Base-by-base conservation (phyloP, 106 monocot genomes). In the Narthecium ossifragum region DNA sequence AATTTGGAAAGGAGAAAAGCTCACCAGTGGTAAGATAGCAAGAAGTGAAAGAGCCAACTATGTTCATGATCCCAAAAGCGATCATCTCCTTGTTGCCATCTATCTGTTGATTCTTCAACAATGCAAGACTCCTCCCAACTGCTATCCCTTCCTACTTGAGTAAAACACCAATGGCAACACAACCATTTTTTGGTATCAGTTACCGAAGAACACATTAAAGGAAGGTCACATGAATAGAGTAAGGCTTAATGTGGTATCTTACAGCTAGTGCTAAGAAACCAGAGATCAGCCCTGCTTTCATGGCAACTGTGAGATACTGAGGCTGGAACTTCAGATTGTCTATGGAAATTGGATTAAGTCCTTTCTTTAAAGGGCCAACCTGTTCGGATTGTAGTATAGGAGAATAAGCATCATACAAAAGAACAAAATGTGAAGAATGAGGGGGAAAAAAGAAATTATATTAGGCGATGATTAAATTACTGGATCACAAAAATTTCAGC, bases 291-390 rank as follows among this genome's bases (percentile, higher is more conserved):
- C 86, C 94, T 2, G 86, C 86, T 69, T 83, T 77, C 25, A 86
- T 8, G 23, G 67, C 72, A 5, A 28, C 23, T 9, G 32, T 18
- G 0, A 94, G 37, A 39, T 90, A 70, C 29, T 51, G 53, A 22
- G 67, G 31, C 13, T 60, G 21, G 37, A 94, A 83, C n/a, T 63
- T 70, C 46, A 94, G 59, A 20, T 86, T 11, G 0, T 59, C 26
- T n/a, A 80, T 68, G 4, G 83, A 83, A 4, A 83, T 49, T 31
- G 94, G 94, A 61, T 90, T 94, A 4, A 94, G 36, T 8, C 94
- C 94, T 51, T 83, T 94, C 70, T 86, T 83, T 46, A 94, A 55
- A 2, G 72, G 61, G 12, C 94, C 94, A 15, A 94, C 85, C 94
- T 93, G 49, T 6, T 5, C 39, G 38, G 1, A 39, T 39, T n/a